Conservation (phyloP, 164 flowering plant genomes). For the Stephania yunnanensis region DNA sequence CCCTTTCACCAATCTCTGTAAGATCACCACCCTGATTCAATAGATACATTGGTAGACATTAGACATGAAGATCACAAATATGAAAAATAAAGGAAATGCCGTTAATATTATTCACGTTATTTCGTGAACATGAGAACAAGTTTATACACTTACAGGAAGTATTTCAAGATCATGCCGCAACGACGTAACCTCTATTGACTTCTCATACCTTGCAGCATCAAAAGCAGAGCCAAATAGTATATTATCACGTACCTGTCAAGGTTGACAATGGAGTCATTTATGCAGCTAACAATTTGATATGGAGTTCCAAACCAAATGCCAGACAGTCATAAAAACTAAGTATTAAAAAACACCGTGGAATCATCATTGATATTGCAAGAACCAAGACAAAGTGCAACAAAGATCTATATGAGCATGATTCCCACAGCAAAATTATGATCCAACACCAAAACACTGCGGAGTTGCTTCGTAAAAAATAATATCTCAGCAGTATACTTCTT, state of each 20-base stretch:
- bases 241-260: conserved; percentile 80
- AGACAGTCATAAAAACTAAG: background rate
- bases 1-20: conserved; percentile 99
- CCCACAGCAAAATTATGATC: background rate
- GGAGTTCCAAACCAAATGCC: background rate
- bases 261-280: conserved; percentile 3
- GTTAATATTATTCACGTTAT: background rate
- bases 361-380: background rate
- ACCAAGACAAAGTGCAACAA: background rate
- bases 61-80: background rate
- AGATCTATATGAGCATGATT: conserved; percentile 5
- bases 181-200: conserved; percentile 76
- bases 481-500: background rate
- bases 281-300: background rate
- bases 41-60: conserved; percentile 4
- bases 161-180: conserved; percentile 86
- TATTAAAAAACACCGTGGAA: background rate
- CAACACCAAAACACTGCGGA: background rate
- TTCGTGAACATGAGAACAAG: background rate
- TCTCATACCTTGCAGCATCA: conserved; percentile 56
- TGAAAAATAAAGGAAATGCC: background rate
- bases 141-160: conserved; percentile 62
- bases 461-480: background rate
- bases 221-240: conserved; percentile 83
- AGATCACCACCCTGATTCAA: conserved; percentile 90